phyloP scores from a whole-genome alignment of 1,139 yeast species.

The Suhomyces taliae region DNA sequence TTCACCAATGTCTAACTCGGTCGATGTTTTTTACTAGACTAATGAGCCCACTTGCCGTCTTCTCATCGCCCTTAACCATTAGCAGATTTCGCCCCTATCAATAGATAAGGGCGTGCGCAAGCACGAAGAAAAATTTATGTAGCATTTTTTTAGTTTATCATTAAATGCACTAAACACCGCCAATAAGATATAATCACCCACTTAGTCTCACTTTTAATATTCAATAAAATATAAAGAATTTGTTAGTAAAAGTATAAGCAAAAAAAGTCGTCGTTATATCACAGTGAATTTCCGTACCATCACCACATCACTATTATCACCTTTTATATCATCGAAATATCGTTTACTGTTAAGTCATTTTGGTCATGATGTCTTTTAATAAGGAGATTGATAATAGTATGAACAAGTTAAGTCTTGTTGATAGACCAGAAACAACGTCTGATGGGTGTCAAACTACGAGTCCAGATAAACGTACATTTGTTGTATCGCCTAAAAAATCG shows the following conservation, averaged over 20 bases:
- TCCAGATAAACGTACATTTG: neutral
- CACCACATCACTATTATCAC: neutral
- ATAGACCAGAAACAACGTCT: slow-evolving; percentile 1
- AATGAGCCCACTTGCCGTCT: neutral
- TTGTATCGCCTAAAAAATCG: slow-evolving; percentile 19
- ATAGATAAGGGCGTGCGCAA: slow-evolving; percentile 9
- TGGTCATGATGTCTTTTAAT: slow-evolving; percentile 10
- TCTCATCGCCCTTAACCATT: neutral
- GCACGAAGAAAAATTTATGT: slow-evolving; percentile 6
- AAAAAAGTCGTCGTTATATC: neutral
- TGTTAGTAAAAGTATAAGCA: too few species aligned
- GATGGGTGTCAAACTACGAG: neutral
- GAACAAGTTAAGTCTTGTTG: slow-evolving; percentile 8
- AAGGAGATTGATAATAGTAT: slow-evolving; percentile 9
- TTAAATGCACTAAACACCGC: neutral
- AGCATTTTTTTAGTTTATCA: neutral
- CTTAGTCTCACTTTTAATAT: neutral
- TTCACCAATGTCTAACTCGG: too few species aligned
- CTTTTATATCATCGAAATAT: too few species aligned
- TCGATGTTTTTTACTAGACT: too few species aligned
- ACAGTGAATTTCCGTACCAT: neutral
- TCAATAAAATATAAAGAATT: too few species aligned
- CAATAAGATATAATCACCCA: neutral
- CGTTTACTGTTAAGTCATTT: neutral
- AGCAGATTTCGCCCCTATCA: slow-evolving; percentile 1